Evolutionary conservation across 2,329 filamentous ascomycete genomes (phyloP), one percentile per base, ranked within the genome.

Genomic region (Fusarium poae): DNA sequence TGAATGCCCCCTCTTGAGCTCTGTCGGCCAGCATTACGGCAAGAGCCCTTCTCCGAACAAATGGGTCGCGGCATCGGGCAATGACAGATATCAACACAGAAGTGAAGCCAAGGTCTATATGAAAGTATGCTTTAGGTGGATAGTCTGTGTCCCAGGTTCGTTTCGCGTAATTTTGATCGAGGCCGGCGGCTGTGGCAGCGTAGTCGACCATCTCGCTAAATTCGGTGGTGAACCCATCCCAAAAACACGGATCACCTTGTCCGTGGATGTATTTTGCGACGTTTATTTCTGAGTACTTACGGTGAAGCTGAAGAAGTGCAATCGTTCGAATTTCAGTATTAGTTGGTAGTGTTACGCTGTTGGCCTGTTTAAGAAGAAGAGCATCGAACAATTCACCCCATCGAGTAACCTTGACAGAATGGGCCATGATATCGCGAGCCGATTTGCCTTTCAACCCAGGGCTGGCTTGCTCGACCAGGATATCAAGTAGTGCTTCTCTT

Each of bases 231-330:
- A 65, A 69, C 1, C 29, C 44, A 4, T 68, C 66, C 65, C 66
- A 68, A n/a, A 68, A 69, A 5, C 55, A 68, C 1, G 65, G 65
- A 10, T 68, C 40, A 0, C 65, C 65, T 32, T 66, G 61, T 1
- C 66, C 66, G 1, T 52, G 20, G 1, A 43, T 3, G 8, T 66
- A 69, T 5, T 68, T 66, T 2, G 65, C 39, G 0, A 66, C 55
- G 2, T 68, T 69, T 4, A 69, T 35, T 7, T 68, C 51, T 0
- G 65, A 27, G 8, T 68, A 68, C 20, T 16, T 68, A 0, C 61
- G 40, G 12, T 68, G 60, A 15, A 69, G 43, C 5, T 69, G 61
- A 3, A 68, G n/a, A 2, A 68, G 48, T 0, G 66, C 65, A 16
- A 57, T 49, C 0, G 66, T 62, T 11, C 65, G 52, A 2, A 9